These are phyloP conservation scores for Cercis canadensis DNA, from an alignment of 306 rosid species.

Conservation along the genomic window DNA sequence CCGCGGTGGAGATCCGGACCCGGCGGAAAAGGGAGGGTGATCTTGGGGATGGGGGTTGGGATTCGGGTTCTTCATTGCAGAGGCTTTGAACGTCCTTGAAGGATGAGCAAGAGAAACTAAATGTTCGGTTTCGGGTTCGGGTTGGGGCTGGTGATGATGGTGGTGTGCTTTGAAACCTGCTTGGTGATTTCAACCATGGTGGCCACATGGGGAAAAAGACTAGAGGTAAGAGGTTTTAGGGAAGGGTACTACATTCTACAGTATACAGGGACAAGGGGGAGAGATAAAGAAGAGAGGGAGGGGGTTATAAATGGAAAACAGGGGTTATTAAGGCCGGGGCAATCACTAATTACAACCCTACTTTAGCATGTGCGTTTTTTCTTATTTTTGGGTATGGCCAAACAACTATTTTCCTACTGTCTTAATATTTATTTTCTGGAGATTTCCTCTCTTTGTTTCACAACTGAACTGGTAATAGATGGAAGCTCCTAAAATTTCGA, in stretches of 20 bases:
- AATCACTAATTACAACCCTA: constrained; percentile 33
- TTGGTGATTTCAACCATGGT: constrained; percentile 71
- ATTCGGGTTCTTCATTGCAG: constrained; percentile 47
- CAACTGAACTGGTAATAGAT: not conserved
- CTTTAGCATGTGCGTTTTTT: constrained; percentile 31
- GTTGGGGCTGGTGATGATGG: constrained; percentile 27
- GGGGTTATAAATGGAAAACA: constrained; percentile 39
- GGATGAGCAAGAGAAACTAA: constrained; percentile 58
- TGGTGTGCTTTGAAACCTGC: constrained; percentile 44
- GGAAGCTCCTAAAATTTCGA: not conserved
- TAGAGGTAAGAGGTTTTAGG: not conserved
- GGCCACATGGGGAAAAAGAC: constrained; percentile 64
- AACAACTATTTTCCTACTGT: not conserved
- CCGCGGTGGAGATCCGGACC: constrained; percentile 51
- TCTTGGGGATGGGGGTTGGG: constrained; percentile 50
- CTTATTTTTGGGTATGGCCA: not conserved
- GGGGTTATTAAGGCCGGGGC: constrained; percentile 18
- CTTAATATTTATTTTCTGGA: not conserved
- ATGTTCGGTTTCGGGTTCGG: constrained; percentile 10
- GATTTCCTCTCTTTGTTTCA: not conserved
- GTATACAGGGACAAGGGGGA: not conserved
- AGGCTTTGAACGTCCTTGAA: constrained; percentile 76
- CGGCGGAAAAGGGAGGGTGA: constrained; percentile 72
- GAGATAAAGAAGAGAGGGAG: not conserved
- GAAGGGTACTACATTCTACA: not conserved